A percentile compares a stretch with the other conserved stretches of the same genome.
Evolutionary conservation across 2,329 filamentous ascomycete genomes (phyloP).

Genomic region (Pseudogymnoascus sp.): DNA sequence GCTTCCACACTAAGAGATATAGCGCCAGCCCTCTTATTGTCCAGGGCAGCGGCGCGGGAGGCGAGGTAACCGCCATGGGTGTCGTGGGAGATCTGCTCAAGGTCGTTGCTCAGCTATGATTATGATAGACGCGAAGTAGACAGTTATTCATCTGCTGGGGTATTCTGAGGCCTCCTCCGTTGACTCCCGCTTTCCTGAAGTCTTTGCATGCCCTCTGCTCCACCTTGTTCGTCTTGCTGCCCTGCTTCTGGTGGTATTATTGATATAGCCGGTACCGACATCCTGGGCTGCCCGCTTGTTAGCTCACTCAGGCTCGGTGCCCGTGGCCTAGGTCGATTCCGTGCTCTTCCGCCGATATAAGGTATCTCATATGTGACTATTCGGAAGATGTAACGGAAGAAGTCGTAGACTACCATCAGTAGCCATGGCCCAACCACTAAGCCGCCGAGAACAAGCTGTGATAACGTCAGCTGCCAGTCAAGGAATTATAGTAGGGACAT

Average conservation of each 20-base stretch:
- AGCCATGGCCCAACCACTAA: constrained; percentile 57
- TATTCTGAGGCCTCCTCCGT: neutral
- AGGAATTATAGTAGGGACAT: constrained; percentile 1
- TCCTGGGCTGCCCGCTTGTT: constrained; percentile 39
- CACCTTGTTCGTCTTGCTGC: constrained; percentile 6
- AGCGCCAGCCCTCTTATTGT: constrained; percentile 85
- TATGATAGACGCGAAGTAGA: constrained; percentile 3
- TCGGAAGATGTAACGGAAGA: constrained; percentile 54
- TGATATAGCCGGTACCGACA: constrained; percentile 18
- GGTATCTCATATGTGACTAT: constrained; percentile 51
- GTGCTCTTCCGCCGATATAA: constrained; percentile 51
- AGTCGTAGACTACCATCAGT: constrained; percentile 54
- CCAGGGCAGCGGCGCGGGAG: constrained; percentile 88
- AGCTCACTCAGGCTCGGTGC: constrained; percentile 54
- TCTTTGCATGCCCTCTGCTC: constrained; percentile 6
- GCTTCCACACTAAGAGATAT: constrained; percentile 95
- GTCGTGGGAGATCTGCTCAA: constrained; percentile 91
- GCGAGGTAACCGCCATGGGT: constrained; percentile 95
- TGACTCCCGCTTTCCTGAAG: neutral
- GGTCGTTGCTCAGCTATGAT: constrained; percentile 62
- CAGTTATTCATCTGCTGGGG: neutral
- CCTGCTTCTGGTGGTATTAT: constrained; percentile 10
- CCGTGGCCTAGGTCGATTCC: constrained; percentile 50
- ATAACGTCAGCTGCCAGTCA: constrained; percentile 11
- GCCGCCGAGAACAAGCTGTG: constrained; percentile 51